phyloP scores from a whole-genome alignment of 176 grass and related monocot species.

The Lolium perenne region DNA sequence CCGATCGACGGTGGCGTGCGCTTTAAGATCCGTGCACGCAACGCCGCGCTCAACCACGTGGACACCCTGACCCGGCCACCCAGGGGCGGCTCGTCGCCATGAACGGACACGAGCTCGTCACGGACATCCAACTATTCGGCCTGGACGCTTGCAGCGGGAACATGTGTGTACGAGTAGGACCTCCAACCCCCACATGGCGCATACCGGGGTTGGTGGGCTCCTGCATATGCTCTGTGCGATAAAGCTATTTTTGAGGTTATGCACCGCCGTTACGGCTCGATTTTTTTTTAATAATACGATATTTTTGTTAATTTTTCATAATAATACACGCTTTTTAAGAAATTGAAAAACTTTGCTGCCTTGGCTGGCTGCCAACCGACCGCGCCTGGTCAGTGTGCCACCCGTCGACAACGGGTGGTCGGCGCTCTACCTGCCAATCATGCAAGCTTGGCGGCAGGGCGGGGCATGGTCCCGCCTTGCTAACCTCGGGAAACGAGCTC shows the following conservation, averaged over 20 bases:
- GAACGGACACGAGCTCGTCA: conserved; percentile 6
- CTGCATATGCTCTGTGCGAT: neutral
- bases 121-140: neutral
- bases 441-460: too few species aligned
- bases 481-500: too few species aligned
- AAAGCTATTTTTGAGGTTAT: neutral
- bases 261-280: neutral
- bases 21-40: conserved; percentile 35
- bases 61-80: neutral
- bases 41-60: neutral
- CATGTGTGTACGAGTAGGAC: conserved; percentile 17
- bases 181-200: conserved; percentile 43
- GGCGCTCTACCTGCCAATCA: too few species aligned
- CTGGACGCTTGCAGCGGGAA: conserved; percentile 22
- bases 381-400: too few species aligned
- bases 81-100: conserved; percentile 5
- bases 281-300: too few species aligned
- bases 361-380: too few species aligned
- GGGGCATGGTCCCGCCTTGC: too few species aligned
- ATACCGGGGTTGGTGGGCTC: conserved; percentile 42
- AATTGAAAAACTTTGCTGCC: too few species aligned
- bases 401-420: too few species aligned
- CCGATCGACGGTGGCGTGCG: neutral
- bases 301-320: too few species aligned
- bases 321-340: too few species aligned